Evolutionary conservation across 2,329 filamentous ascomycete genomes (phyloP).

Genomic region (Hypoxylon sp.): DNA sequence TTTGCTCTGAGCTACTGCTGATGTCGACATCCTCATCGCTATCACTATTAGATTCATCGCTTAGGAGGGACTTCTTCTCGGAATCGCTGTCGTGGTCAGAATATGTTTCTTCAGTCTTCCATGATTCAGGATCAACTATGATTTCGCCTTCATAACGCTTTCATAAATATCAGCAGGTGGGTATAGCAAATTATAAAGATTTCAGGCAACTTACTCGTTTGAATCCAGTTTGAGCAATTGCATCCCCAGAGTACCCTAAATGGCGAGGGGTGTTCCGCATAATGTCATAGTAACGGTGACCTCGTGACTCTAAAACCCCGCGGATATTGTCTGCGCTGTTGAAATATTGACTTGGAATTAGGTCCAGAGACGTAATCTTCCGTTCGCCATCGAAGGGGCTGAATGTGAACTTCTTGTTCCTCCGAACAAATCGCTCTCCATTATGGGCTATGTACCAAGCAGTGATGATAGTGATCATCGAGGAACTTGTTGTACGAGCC

Average conservation of each 20-base stretch:
- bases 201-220: neutral
- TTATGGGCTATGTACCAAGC: neutral
- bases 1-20: neutral
- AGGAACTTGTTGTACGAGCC: neutral
- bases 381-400: neutral
- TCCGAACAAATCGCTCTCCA: neutral
- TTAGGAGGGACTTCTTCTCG: neutral
- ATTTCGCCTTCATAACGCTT: slow-evolving; percentile 6
- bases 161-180: neutral
- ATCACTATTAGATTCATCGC: neutral
- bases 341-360: neutral
- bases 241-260: slow-evolving; percentile 3
- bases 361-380: slow-evolving; percentile 4
- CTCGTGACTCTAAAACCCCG: neutral
- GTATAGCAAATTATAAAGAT: neutral
- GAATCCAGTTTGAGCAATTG: slow-evolving; percentile 3
- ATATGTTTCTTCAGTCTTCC: neutral
- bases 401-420: neutral
- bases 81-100: neutral
- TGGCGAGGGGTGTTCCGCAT: slow-evolving; percentile 3
- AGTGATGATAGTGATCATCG: neutral
- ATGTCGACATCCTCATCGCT: neutral
- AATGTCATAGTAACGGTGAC: slow-evolving; percentile 8
- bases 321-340: neutral
- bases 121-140: slow-evolving; percentile 2